Evolutionary conservation across 2,329 filamentous ascomycete genomes (phyloP).

Genomic region (Nigrograna mackinnonii): DNA sequence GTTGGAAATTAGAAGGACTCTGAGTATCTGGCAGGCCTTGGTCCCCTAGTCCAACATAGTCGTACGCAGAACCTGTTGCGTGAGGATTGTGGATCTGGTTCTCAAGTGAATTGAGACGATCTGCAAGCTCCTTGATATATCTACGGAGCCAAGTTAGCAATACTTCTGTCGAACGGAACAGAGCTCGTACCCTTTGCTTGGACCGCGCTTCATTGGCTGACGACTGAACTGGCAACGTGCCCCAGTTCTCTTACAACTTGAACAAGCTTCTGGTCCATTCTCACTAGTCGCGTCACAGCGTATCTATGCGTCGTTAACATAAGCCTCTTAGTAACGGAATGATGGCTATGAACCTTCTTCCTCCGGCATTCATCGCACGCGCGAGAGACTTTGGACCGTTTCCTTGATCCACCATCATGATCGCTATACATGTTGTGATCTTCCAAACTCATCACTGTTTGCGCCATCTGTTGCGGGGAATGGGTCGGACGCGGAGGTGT

Average conservation of each 20-base stretch:
- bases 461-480: constrained; percentile 44
- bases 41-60: constrained; percentile 31
- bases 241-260: constrained; percentile 43
- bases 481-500: constrained; percentile 37
- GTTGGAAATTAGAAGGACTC: constrained; percentile 32
- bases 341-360: constrained; percentile 38
- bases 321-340: not conserved
- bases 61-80: constrained; percentile 27
- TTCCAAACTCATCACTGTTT: constrained; percentile 41
- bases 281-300: constrained; percentile 45
- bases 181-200: constrained; percentile 45
- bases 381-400: constrained; percentile 46
- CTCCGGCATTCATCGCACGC: constrained; percentile 46
- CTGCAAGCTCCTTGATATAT: constrained; percentile 45
- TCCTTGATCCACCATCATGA: constrained; percentile 34
- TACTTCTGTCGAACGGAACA: too few relatives aligned
- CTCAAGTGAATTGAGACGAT: constrained; percentile 42
- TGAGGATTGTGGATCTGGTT: constrained; percentile 38
- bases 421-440: constrained; percentile 37
- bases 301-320: constrained; percentile 32
- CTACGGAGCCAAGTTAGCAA: constrained; percentile 24
- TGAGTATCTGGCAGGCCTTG: constrained; percentile 33
- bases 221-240: constrained; percentile 45
- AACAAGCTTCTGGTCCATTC: constrained; percentile 44
- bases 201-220: constrained; percentile 46